Evolutionary conservation across 495 filamentous ascomycete species (phyloP).

Genomic region (Cudoniella acicularis): DNA sequence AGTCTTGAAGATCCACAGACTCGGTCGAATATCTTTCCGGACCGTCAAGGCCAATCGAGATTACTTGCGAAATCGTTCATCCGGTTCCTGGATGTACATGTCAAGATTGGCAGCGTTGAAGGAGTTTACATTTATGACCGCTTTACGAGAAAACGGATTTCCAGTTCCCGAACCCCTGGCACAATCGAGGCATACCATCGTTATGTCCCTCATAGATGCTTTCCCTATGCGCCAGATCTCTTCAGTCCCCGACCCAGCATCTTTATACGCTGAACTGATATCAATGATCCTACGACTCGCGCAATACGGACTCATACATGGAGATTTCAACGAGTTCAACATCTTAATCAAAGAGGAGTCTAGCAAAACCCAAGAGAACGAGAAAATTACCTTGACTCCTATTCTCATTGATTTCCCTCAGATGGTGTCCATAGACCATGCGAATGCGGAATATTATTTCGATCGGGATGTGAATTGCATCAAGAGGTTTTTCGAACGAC

Average conservation of each 20-base stretch:
- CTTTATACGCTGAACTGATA: constrained; percentile 84
- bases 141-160: constrained; percentile 76
- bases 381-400: constrained; percentile 50
- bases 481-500: constrained; percentile 83
- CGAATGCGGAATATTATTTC: constrained; percentile 92
- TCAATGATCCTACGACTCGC: constrained; percentile 80
- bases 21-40: constrained; percentile 95
- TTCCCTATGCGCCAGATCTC: constrained; percentile 85
- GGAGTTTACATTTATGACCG: constrained; percentile 90
- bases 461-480: constrained; percentile 92
- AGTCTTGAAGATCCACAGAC: constrained; percentile 88
- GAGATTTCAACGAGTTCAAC: constrained; percentile 99
- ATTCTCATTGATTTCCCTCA: constrained; percentile 97
- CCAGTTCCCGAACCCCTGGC: constrained; percentile 81
- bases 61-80: constrained; percentile 78
- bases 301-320: constrained; percentile 88
- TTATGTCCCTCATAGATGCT: constrained; percentile 89
- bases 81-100: constrained; percentile 96
- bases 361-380: constrained; percentile 18
- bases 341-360: constrained; percentile 80
- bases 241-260: constrained; percentile 70
- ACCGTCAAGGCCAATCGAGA: constrained; percentile 93
- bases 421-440: constrained; percentile 93
- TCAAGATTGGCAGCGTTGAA: constrained; percentile 85
- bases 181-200: constrained; percentile 88